Base-by-base conservation (phyloP, 2,329 filamentous ascomycete species). In the Neopestalotiopsis clavispora region DNA sequence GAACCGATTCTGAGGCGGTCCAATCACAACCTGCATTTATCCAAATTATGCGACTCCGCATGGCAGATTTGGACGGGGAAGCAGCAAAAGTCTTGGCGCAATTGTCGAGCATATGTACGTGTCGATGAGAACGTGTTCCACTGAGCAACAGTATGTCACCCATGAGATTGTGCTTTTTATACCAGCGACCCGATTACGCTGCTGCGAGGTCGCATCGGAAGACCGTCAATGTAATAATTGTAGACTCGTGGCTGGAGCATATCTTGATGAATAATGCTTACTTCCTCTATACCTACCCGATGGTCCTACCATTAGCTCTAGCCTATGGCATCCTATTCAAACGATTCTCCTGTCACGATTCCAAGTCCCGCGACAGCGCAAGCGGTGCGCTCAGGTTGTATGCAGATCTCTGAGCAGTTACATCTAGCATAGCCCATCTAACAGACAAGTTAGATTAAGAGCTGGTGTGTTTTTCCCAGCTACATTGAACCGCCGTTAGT, bases 371-470 rank as follows among this genome's bases (percentile, higher is more conserved):
- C n/a, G 45, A 52, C 45, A 52, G n/a, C 20, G 7, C 23, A 28
- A 28, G 23, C 23, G 23, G 23, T 28, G 23, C 9, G 20, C 45
- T n/a, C 45, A n/a, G 20, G 9, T n/a, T 23, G 45, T 20, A n/a
- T 9, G 17, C 45, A 52, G n/a, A 52, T 52, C n/a, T 17, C n/a
- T 52, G 45, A 38, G 34, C 10, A 38, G 10, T 38, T 52, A 17
- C n/a, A 20, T 23, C n/a, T 17, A 7, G n/a, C 17, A 52, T 52
- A 52, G 3, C 20, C 17, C 45, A 23, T 52, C n/a, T 52, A 89
- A 70, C 66, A 88, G 84, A 60, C 87, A 38, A 5, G 34, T 79
- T 7, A 85, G 71, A 23, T 78, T 76, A n/a, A 86, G 42, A 66
- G 52, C 64, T 57, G 6, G 64, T 66, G 14, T 66, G 42, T 20